Evolutionary conservation across 2,329 filamentous ascomycete genomes (phyloP).

Genomic region (Didymella exigua): DNA sequence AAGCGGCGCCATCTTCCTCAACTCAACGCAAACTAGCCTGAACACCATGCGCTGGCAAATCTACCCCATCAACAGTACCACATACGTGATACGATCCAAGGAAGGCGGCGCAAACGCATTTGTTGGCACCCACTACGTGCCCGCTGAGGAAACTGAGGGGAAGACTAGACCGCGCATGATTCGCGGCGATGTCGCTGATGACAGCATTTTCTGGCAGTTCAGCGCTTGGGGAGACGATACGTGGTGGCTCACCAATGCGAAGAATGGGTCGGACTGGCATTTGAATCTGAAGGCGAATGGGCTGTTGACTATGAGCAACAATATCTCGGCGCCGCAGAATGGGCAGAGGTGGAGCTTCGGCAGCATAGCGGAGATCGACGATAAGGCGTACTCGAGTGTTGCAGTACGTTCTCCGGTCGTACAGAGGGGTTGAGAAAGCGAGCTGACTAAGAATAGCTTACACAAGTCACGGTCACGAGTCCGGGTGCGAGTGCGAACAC

Average conservation of each 20-base stretch:
- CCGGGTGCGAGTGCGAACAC: neutral
- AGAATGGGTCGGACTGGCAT: constrained; percentile 26
- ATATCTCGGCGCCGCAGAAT: constrained; percentile 20
- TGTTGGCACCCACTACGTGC: constrained; percentile 14
- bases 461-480: neutral
- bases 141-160: constrained; percentile 15
- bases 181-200: constrained; percentile 23
- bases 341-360: constrained; percentile 22
- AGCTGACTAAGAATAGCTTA: neutral
- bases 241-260: constrained; percentile 26
- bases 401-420: constrained; percentile 6
- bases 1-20: constrained; percentile 22
- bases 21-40: neutral
- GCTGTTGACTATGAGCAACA: constrained; percentile 18
- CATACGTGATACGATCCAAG: constrained; percentile 24
- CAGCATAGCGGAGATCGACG: constrained; percentile 18
- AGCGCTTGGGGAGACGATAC: constrained; percentile 28
- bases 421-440: neutral
- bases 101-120: constrained; percentile 23
- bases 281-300: constrained; percentile 12
- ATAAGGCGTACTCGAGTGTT: constrained; percentile 23
- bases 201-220: constrained; percentile 31
- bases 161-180: constrained; percentile 23
- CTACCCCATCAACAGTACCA: constrained; percentile 20
- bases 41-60: constrained; percentile 27